A percentile compares a stretch with the other conserved stretches of the same genome.
These are phyloP conservation scores for Chlorella vulgaris DNA, from an alignment of 139 green algal species.

Conservation along the genomic window DNA sequence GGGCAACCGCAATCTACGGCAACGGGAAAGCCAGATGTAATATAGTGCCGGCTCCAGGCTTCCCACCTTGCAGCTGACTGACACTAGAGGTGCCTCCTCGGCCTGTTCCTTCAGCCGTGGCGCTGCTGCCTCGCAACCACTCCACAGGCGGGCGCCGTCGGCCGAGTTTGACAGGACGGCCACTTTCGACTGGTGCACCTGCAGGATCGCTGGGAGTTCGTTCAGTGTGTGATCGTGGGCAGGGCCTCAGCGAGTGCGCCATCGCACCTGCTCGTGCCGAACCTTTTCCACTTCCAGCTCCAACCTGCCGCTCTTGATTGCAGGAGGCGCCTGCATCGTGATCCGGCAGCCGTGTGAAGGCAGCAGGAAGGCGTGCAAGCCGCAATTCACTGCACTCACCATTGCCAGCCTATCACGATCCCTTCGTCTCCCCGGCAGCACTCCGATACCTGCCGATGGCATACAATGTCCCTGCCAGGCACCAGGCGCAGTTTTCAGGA, in stretches of 20 bases:
- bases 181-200: conserved; percentile 7
- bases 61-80: conserved; percentile 1
- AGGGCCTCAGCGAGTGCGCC: too few species aligned
- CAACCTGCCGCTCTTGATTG: background rate
- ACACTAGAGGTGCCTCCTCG: background rate
- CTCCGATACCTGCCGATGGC: background rate
- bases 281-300: background rate
- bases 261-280: conserved; percentile 17
- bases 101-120: background rate
- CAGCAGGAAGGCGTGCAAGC: background rate
- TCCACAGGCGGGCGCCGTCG: background rate
- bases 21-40: too few species aligned
- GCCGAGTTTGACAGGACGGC: background rate
- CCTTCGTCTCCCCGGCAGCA: background rate
- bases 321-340: conserved; percentile 44
- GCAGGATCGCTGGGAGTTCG: background rate
- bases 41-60: too few species aligned
- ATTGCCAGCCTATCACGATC: background rate
- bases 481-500: too few species aligned
- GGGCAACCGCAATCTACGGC: too few species aligned
- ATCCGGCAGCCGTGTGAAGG: conserved; percentile 30
- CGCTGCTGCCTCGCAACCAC: conserved; percentile 19
- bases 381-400: background rate
- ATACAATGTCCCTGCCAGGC: background rate
- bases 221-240: too few species aligned